A percentile compares a stretch with the other conserved stretches of the same genome.
These are phyloP conservation scores for Condylostoma magnum DNA, from an alignment of 169 alveolate genomes.

Conservation along the genomic window DNA sequence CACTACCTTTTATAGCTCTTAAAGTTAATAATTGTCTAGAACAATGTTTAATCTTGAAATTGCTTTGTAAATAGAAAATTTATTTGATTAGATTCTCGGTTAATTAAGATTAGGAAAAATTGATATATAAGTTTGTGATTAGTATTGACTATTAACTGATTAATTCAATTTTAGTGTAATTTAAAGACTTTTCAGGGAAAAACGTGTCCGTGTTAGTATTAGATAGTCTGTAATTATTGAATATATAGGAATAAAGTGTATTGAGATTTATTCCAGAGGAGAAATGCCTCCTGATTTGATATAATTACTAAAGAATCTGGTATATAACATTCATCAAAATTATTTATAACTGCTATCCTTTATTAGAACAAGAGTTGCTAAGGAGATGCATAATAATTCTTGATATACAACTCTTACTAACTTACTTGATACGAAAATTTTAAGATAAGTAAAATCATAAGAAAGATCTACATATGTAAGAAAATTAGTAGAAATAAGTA, in stretches of 20 bases:
- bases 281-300: background rate
- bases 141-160: conserved; percentile 25
- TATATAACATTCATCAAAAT: conserved; percentile 25
- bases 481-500: background rate
- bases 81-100: too few relatives aligned
- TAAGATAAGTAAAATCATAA: background rate
- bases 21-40: too few relatives aligned
- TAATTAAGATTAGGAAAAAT: too few relatives aligned
- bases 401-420: conserved; percentile 9
- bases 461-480: conserved; percentile 4
- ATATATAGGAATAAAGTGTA: conserved; percentile 9
- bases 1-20: too few relatives aligned
- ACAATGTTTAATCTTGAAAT: too few relatives aligned
- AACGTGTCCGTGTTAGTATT: background rate
- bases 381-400: background rate
- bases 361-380: conserved; percentile 8
- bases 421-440: background rate
- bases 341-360: background rate
- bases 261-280: conserved; percentile 5
- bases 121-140: background rate
- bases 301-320: background rate
- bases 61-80: too few relatives aligned
- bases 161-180: background rate
- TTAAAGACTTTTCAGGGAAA: background rate
- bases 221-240: conserved; percentile 27